phyloP scores from a whole-genome alignment of 257 asterid genomes.

The Plantago elongata region DNA sequence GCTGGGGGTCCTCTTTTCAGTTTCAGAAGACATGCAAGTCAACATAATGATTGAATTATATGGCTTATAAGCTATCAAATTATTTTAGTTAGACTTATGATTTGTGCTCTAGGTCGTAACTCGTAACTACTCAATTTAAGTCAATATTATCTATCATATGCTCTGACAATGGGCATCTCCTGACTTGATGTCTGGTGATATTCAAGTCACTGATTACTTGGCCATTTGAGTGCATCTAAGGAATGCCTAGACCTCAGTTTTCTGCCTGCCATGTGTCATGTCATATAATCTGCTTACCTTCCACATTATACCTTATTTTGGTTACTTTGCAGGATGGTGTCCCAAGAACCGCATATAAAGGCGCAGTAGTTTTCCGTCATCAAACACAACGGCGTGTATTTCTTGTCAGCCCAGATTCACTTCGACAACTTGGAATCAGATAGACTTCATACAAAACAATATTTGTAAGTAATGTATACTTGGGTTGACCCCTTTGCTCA shows the following conservation, averaged over 20 bases:
- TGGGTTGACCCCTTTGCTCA: slow-evolving; percentile 17
- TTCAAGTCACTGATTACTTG: too few species aligned
- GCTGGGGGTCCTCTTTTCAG: too few species aligned
- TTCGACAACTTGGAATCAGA: slow-evolving; percentile 63
- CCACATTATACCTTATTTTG: slow-evolving; percentile 5
- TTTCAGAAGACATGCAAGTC: too few species aligned
- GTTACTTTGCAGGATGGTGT: slow-evolving; percentile 67
- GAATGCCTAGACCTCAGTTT: slow-evolving; percentile 1
- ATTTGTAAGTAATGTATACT: slow-evolving; percentile 14
- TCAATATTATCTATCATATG: too few species aligned
- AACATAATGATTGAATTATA: too few species aligned
- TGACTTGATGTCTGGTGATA: too few species aligned
- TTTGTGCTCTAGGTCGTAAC: too few species aligned
- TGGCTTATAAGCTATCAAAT: too few species aligned
- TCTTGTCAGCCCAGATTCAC: slow-evolving; percentile 79
- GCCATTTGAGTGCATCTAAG: too few species aligned
- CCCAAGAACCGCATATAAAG: slow-evolving; percentile 91
- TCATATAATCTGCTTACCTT: neutral
- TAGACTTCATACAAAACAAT: slow-evolving; percentile 15
- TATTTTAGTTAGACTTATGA: too few species aligned
- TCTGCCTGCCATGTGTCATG: neutral
- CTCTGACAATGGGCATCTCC: too few species aligned
- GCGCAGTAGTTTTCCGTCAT: slow-evolving; percentile 78
- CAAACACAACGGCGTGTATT: slow-evolving; percentile 67
- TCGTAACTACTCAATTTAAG: too few species aligned